A percentile compares a stretch with the other conserved stretches of the same genome.
phyloP scores from a whole-genome alignment of 768 basidiomycete species.

The Lactarius sp. region DNA sequence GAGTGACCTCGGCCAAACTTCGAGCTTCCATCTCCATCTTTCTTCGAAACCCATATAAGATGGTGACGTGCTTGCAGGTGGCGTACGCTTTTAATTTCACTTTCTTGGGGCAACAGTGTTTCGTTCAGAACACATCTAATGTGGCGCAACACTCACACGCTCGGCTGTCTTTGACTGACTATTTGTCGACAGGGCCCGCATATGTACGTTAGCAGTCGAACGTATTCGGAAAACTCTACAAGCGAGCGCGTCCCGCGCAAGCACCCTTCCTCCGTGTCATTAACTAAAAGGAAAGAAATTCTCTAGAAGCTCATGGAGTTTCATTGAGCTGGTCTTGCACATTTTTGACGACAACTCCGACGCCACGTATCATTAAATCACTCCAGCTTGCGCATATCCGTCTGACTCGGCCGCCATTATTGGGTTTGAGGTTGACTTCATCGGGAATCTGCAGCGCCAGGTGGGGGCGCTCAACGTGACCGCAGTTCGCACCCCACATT shows the following conservation, averaged over 20 bases:
- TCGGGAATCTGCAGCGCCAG: background rate
- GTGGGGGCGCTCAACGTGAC: background rate
- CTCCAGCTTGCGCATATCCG: background rate
- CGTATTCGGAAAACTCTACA: background rate
- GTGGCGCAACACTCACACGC: conserved; percentile 8
- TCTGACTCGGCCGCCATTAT: background rate
- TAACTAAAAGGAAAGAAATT: background rate
- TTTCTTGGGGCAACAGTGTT: conserved; percentile 1
- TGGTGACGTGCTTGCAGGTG: background rate
- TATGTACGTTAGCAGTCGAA: background rate
- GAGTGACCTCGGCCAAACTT: background rate
- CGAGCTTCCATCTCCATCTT: background rate
- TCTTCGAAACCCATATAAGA: background rate
- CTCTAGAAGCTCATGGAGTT: background rate
- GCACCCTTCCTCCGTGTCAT: background rate
- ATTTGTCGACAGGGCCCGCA: background rate
- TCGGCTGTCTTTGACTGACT: background rate
- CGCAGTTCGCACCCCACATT: background rate
- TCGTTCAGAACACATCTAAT: conserved; percentile 3
- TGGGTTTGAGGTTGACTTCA: background rate
- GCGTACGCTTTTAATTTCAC: conserved; percentile 3
- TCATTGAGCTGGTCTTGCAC: background rate
- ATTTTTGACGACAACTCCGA: background rate
- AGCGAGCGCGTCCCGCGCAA: background rate
- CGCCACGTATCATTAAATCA: conserved; percentile 1